Percentiles rank a stretch among this genome's conserved stretches.
Evolutionary conservation across 2,329 filamentous ascomycete genomes (phyloP).

Genomic region (Arthrinium puccinioides): DNA sequence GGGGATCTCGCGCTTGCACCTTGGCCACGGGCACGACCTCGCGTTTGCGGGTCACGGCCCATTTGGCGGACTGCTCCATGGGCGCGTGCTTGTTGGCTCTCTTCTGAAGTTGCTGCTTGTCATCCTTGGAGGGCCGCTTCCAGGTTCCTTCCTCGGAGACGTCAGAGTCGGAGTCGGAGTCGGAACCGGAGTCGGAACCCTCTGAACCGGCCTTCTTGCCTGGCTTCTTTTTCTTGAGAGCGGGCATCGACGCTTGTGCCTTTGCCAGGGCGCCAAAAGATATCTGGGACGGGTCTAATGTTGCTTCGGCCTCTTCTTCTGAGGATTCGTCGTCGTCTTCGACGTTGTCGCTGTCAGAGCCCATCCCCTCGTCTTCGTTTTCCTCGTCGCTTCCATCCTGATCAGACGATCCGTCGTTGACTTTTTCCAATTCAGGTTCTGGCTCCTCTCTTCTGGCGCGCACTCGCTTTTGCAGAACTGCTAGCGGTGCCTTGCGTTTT

Average conservation of each 20-base stretch:
- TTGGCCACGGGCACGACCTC: slow-evolving; percentile 61
- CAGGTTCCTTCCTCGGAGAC: slow-evolving; percentile 29
- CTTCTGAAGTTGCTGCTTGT: slow-evolving; percentile 21
- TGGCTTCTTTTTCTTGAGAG: slow-evolving; percentile 16
- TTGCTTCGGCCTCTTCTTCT: slow-evolving; percentile 20
- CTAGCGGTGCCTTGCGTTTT: slow-evolving; percentile 31
- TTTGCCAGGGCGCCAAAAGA: slow-evolving; percentile 88
- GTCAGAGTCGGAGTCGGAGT: slow-evolving; percentile 11
- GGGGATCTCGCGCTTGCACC: slow-evolving; percentile 65
- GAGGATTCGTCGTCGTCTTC: slow-evolving; percentile 7
- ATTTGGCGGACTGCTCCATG: slow-evolving; percentile 72
- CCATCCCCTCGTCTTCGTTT: slow-evolving; percentile 19
- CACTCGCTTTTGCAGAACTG: slow-evolving; percentile 34
- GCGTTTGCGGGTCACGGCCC: slow-evolving; percentile 73
- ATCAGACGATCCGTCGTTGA: slow-evolving; percentile 16
- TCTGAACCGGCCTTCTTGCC: slow-evolving; percentile 18
- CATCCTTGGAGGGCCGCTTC: slow-evolving; percentile 23
- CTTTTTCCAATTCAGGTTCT: slow-evolving; percentile 30
- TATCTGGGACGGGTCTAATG: slow-evolving; percentile 48
- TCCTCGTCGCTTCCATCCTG: slow-evolving; percentile 17
- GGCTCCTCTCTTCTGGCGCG: slow-evolving; percentile 34
- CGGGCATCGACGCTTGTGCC: slow-evolving; percentile 65
- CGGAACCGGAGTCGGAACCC: slow-evolving; percentile 18
- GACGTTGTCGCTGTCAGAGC: neutral
- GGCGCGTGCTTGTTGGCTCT: slow-evolving; percentile 84